These are phyloP conservation scores for Tricholoma furcatifolium DNA, from an alignment of 768 basidiomycete species.

Conservation along the genomic window DNA sequence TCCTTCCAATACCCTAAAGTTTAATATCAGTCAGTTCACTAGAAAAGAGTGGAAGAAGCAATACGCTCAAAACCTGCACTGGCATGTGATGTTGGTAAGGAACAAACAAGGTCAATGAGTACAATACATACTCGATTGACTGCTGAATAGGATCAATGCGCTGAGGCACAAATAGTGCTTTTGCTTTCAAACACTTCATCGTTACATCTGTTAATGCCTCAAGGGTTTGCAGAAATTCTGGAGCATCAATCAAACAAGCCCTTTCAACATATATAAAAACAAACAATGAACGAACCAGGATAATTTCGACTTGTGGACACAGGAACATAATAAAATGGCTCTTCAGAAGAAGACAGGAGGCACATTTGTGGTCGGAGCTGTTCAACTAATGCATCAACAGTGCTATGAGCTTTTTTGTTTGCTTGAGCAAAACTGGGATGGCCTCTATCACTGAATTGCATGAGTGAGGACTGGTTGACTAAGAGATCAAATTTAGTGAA, in stretches of 20 bases:
- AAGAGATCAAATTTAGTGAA: no score
- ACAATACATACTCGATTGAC: constrained; percentile 1
- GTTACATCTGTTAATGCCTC: no score
- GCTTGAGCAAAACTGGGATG: neutral
- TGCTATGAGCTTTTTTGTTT: neutral
- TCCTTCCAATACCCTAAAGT: constrained; percentile 10
- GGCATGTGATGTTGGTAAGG: neutral
- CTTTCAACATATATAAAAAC: neutral
- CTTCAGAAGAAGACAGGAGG: neutral
- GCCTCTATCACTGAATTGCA: neutral
- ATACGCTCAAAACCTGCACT: neutral
- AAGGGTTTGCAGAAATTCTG: no score
- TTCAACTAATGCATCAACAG: neutral
- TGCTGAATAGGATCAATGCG: constrained; percentile 2
- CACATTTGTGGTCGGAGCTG: neutral
- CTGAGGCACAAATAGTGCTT: constrained; percentile 1
- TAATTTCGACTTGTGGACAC: neutral
- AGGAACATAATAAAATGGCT: neutral
- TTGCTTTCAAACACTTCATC: no score
- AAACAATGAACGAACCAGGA: neutral
- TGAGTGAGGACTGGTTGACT: neutral
- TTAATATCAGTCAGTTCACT: neutral
- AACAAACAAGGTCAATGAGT: neutral
- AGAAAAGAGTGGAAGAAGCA: neutral
- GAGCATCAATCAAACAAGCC: neutral